Base-by-base conservation (phyloP, 257 asterid species). In the Penstemon barbatus region DNA sequence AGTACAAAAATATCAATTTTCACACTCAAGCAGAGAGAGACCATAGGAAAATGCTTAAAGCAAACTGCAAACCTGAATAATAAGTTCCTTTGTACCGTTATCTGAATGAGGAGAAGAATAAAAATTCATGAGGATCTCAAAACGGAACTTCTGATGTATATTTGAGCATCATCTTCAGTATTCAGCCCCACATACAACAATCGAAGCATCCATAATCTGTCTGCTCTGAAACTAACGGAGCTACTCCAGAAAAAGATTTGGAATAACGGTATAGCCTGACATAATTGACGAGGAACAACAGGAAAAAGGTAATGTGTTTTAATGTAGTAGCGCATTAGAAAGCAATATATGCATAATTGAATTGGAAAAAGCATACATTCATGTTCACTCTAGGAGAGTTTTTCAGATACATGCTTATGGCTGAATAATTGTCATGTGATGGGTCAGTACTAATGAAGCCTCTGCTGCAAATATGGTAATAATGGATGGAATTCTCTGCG, bases 161-260 rank as follows among this genome's bases (percentile, higher is more conserved):
- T 80, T 60, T 82, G 91, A 66, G 89, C 89, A 82, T 88, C 96
- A 71, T 81, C 94, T 63, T 86, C 95, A 11, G 78, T 71, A 84
- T 88, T 87, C 80, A 92, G 71, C 65, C 95, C 97, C 36, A 75
- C 75, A 69, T 80, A 80, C 75, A 92, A 74, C 53, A 92, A 80
- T 52, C 86, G 85, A 74, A 90, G 93, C 77, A 92, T 90, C 98
- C 98, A 89, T 71, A 87, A 45, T 83, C 95, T 85, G 69, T 92
- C 96, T 36, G 82, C 79, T 74, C 63, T 84, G 77, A 81, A 89
- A 68, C 65, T 92, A 71, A 66, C 69, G 41, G 96, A 87, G 80
- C 81, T 81, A 72, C 97, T 88, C 95, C 91, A 87, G 77, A 92
- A 90, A 73, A 86, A 71, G 38, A 59, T 80, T 68, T 82, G 86